Base-by-base conservation (phyloP, 371 early-diverging fungal genomes). In the Sporodiniella umbellata region DNA sequence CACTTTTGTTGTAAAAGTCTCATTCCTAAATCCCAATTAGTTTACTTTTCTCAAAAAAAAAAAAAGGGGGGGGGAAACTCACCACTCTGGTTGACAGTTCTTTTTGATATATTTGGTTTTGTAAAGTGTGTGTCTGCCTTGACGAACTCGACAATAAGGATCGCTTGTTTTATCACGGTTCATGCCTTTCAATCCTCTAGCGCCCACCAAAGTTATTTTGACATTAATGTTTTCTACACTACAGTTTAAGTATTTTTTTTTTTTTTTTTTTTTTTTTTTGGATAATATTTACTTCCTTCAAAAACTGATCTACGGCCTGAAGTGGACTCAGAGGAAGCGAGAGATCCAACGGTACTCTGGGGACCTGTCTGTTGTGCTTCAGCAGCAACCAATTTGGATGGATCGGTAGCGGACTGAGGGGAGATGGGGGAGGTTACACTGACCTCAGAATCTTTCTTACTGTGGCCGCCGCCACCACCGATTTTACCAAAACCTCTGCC, bases 21-120 rank as follows among this genome's bases (percentile, higher is more conserved):
- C 61, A 42, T 56, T 21, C 77, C 78, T 61, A n/a, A n/a, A 47
- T 43, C 37, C 8, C 21, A 12, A 22, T 15, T 11, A 23, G 23
- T 42, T 25, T 25, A 11, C 15, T 26, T 45, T 3, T 10, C 48
- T 17, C 22, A 24, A 22, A 30, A 17, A n/a, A n/a, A n/a, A n/a
- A n/a, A n/a, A n/a, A n/a, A n/a, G n/a, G n/a, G n/a, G n/a, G n/a
- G n/a, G 21, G 17, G 30, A 14, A 10, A 5, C 38, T 49, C 56
- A 64, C 64, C 90, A 94, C 45, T 60, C 55, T 1, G 88, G 90
- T 10, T 77, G 62, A 6, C 77, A 51, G 4, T 78, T 84, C 57
- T 86, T 85, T 69, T 86, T 84, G 43, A 82, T 71, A 26, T 83
- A 80, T 42, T 78, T 78, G 21, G 93, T 90, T 62, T 88, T 89